phyloP scores from a whole-genome alignment of 2,329 filamentous ascomycete genomes.

The Tolypocladium album region DNA sequence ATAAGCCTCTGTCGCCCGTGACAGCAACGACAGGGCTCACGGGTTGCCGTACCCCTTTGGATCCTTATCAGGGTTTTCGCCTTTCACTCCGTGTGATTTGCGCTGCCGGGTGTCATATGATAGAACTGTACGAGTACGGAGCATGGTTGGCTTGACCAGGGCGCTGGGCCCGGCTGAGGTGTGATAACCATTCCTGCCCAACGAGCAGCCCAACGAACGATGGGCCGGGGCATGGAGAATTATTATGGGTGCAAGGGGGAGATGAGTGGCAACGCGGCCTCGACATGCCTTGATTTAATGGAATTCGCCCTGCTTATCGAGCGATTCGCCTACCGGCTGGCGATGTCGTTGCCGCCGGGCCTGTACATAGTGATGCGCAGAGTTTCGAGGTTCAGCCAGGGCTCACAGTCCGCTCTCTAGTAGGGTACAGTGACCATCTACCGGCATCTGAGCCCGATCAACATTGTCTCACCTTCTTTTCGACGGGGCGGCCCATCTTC shows the following conservation, averaged over 20 bases:
- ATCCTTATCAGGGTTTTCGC: neutral
- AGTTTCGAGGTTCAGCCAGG: neutral
- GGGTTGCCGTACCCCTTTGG: neutral
- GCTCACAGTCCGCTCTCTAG: neutral
- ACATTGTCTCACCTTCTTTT: neutral
- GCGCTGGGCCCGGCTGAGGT: neutral
- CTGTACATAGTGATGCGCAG: neutral
- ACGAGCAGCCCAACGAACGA: neutral
- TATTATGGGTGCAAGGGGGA: no score
- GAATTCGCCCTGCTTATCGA: neutral
- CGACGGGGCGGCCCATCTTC: neutral
- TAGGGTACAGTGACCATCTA: no score
- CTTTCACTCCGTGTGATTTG: neutral
- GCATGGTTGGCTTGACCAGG: neutral
- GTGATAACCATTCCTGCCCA: neutral
- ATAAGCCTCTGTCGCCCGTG: neutral
- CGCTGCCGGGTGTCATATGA: neutral
- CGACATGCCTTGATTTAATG: neutral
- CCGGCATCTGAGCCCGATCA: neutral
- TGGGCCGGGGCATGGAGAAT: neutral
- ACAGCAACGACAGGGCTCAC: no score
- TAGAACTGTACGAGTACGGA: neutral
- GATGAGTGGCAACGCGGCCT: neutral
- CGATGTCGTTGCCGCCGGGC: neutral
- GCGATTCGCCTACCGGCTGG: neutral